phyloP scores from a whole-genome alignment of 768 basidiomycete genomes.

The Lactarius tabidus region DNA sequence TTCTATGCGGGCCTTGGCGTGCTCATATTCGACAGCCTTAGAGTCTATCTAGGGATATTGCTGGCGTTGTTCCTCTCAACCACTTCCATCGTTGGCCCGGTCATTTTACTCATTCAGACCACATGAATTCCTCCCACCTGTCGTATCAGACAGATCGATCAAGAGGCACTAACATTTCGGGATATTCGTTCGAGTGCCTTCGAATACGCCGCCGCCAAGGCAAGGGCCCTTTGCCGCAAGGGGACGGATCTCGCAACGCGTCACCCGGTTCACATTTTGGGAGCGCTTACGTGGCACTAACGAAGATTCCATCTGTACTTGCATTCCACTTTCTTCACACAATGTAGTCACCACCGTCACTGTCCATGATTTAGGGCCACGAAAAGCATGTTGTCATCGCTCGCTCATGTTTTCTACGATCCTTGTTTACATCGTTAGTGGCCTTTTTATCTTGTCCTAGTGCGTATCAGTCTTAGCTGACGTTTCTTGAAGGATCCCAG shows the following conservation, averaged over 20 bases:
- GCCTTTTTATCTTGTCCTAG: neutral
- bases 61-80: neutral
- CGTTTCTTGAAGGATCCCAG: neutral
- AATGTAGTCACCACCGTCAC: neutral
- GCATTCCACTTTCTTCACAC: neutral
- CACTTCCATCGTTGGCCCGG: neutral
- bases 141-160: neutral
- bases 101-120: neutral
- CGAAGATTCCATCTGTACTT: neutral
- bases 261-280: neutral
- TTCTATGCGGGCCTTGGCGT: conserved; percentile 19
- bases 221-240: neutral
- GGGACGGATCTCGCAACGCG: neutral
- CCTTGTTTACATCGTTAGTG: neutral
- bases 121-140: neutral
- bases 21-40: conserved; percentile 16
- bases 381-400: neutral
- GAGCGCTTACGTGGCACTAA: neutral
- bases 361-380: neutral
- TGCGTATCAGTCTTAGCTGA: neutral
- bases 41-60: conserved; percentile 2
- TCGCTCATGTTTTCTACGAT: neutral
- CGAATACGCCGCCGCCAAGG: neutral
- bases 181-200: neutral
- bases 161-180: neutral